A percentile compares a stretch with the other conserved stretches of the same genome.
Evolutionary conservation across 176 grass and related monocot species (phyloP).

Genomic region (Eragrostis curvula): DNA sequence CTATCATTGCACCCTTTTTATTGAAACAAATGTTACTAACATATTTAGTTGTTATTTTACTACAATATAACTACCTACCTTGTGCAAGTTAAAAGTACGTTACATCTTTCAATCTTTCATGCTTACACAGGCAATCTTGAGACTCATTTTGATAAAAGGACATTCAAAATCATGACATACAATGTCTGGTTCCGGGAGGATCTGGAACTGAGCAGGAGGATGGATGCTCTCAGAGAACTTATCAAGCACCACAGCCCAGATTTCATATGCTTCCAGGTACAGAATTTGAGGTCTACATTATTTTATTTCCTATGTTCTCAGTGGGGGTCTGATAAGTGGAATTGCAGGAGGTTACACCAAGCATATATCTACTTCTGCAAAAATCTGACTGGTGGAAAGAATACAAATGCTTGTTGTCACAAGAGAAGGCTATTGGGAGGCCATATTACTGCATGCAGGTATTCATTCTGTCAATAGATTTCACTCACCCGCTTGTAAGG

Average conservation of each 20-base stretch:
- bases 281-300: conserved; percentile 14
- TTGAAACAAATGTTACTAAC: too few species aligned
- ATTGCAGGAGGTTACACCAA: conserved; percentile 79
- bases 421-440: conserved; percentile 40
- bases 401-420: conserved; percentile 70
- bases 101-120: background rate
- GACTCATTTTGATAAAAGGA: conserved; percentile 39
- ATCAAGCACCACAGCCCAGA: conserved; percentile 69
- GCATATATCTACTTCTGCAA: conserved; percentile 69
- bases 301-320: conserved; percentile 9
- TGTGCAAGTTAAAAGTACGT: background rate
- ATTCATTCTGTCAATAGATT: background rate
- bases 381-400: conserved; percentile 80
- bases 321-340: conserved; percentile 30
- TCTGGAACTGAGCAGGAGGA: conserved; percentile 70
- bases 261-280: conserved; percentile 80
- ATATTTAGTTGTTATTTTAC: too few species aligned
- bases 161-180: conserved; percentile 84
- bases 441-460: conserved; percentile 97
- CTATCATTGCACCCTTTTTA: background rate
- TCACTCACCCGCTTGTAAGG: background rate
- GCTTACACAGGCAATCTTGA: conserved; percentile 33
- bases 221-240: conserved; percentile 72
- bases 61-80: background rate
- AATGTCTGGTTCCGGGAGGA: conserved; percentile 97